Percentiles rank a stretch among this genome's conserved stretches.
These are phyloP conservation scores for Hyaloperonospora brassicae DNA, from an alignment of 352 stramenopile genomes.

Conservation along the genomic window DNA sequence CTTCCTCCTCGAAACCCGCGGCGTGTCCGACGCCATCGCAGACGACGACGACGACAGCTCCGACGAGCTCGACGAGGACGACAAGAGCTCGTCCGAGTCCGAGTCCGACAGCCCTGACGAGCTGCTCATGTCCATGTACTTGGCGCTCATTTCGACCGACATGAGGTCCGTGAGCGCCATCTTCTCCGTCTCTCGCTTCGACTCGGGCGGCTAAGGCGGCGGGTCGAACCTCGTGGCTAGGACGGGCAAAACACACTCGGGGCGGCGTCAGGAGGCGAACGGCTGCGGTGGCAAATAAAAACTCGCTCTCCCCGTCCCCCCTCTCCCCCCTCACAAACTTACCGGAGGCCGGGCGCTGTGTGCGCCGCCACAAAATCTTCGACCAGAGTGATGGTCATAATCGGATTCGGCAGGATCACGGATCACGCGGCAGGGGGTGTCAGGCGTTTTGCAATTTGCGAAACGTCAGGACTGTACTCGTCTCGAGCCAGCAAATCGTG, in stretches of 20 bases:
- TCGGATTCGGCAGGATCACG: conserved; percentile 21
- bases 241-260: neutral
- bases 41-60: conserved; percentile 36
- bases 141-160: conserved; percentile 59
- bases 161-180: conserved; percentile 75
- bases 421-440: neutral
- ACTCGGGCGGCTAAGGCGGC: neutral
- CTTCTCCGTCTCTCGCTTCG: conserved; percentile 3
- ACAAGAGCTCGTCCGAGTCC: conserved; percentile 26
- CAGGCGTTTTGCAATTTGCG: no score
- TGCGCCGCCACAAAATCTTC: conserved; percentile 35
- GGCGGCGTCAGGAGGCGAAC: neutral
- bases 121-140: conserved; percentile 75
- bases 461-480: no score
- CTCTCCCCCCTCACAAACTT: no score
- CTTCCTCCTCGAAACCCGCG: conserved; percentile 12
- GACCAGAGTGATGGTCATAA: conserved; percentile 30
- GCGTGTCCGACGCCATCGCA: conserved; percentile 28
- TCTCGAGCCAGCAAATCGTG: no score
- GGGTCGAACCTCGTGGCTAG: conserved; percentile 1
- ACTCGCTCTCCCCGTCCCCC: neutral
- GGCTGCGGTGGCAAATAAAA: neutral
- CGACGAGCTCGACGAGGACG: conserved; percentile 38
- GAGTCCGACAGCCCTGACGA: conserved; percentile 73
- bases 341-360: conserved; percentile 4